Evolutionary conservation across 139 green algal species (phyloP).

Genomic region (Micromonas commoda): DNA sequence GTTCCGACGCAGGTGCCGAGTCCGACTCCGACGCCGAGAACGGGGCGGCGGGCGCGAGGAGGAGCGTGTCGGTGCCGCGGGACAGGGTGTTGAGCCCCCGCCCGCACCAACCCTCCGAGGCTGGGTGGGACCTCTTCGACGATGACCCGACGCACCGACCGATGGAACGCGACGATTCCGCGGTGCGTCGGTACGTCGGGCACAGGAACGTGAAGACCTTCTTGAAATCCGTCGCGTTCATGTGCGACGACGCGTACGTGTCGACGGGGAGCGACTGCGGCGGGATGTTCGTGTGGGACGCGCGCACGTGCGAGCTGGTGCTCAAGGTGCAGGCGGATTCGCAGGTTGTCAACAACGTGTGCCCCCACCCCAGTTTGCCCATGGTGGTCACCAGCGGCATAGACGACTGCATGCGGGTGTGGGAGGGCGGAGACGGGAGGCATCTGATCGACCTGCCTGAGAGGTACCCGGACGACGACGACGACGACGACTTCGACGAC

Average conservation of each 20-base stretch:
- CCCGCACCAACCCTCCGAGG: too few relatives aligned
- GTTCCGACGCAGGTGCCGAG: neutral
- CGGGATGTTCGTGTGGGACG: constrained; percentile 40
- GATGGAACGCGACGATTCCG: neutral
- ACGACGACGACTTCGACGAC: neutral
- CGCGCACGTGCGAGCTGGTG: constrained; percentile 27
- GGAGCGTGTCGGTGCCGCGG: neutral
- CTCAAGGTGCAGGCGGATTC: constrained; percentile 26
- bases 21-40: neutral
- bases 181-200: constrained; percentile 3
- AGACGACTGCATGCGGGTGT: constrained; percentile 40
- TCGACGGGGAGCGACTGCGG: constrained; percentile 42
- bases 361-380: constrained; percentile 36
- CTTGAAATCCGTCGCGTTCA: constrained; percentile 18
- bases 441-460: neutral
- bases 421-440: constrained; percentile 1
- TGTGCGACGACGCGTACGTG: constrained; percentile 28
- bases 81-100: too few relatives aligned
- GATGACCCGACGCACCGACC: too few relatives aligned
- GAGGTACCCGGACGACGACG: neutral
- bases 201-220: constrained; percentile 14
- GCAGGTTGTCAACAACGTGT: constrained; percentile 41
- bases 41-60: neutral
- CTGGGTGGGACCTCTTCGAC: neutral
- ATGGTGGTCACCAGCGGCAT: constrained; percentile 38